Evolutionary conservation across 129 eudicot genomes (phyloP).

Genomic region (Flaveria sonorensis): DNA sequence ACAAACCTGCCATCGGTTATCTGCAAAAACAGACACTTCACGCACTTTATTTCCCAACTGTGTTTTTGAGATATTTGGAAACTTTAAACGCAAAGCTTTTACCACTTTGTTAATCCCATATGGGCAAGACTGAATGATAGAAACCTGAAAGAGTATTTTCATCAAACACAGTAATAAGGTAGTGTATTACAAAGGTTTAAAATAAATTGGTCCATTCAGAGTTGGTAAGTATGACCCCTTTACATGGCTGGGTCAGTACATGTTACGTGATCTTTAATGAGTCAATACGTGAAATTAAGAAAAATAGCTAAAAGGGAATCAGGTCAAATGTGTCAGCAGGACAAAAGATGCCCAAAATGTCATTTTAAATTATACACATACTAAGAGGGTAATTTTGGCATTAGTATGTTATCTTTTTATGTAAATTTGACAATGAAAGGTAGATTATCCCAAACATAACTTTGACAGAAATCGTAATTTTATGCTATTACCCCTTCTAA

Average conservation of each 20-base stretch:
- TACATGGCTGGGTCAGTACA: background rate
- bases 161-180: background rate
- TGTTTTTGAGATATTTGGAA: conserved; percentile 60
- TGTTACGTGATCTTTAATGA: background rate
- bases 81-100: conserved; percentile 52
- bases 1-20: conserved; percentile 89
- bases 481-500: background rate
- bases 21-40: conserved; percentile 64
- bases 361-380: background rate
- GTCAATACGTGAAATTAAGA: background rate
- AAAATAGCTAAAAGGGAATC: background rate
- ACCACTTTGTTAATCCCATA: conserved; percentile 61
- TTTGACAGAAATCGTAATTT: background rate
- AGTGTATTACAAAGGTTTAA: background rate
- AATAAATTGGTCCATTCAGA: background rate
- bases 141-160: conserved; percentile 46
- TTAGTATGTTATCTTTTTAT: background rate
- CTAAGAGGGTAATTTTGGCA: background rate
- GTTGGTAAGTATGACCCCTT: background rate
- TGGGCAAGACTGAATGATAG: conserved; percentile 64
- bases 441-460: background rate
- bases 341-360: background rate
- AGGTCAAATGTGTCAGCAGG: background rate
- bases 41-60: conserved; percentile 71
- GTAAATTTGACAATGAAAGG: background rate